Conservation (phyloP, 1,139 yeast species). For the Blastobotrys aristatus region DNA sequence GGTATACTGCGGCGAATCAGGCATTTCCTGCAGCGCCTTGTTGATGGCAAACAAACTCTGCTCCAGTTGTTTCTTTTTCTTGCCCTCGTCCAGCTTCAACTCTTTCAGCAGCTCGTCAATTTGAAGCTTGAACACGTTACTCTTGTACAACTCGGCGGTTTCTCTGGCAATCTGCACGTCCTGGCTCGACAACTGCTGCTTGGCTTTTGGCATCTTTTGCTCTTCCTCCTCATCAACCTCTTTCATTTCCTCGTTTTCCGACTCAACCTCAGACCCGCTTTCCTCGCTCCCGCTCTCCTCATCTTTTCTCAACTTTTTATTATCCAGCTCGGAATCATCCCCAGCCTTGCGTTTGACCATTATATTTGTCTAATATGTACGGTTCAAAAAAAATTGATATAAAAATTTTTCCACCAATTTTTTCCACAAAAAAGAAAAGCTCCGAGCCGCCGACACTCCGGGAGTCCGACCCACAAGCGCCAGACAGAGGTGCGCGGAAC, state of each 20-base stretch:
- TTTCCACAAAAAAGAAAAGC: too few relatives aligned
- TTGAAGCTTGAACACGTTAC: constrained; percentile 89
- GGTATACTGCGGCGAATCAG: constrained; percentile 48
- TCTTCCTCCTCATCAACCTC: constrained; percentile 16
- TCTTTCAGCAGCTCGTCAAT: constrained; percentile 86
- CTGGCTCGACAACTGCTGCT: constrained; percentile 52
- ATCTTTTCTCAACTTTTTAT: constrained; percentile 12
- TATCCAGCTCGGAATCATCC: constrained; percentile 11
- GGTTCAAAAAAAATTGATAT: neutral
- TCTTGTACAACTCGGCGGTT: constrained; percentile 88
- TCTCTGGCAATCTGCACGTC: constrained; percentile 90
- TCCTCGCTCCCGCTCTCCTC: constrained; percentile 10
- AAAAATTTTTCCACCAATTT: neutral
- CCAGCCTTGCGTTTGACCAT: constrained; percentile 18
- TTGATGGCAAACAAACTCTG: constrained; percentile 73
- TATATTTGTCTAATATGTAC: neutral
- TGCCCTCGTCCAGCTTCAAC: constrained; percentile 68
- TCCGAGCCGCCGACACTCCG: too few relatives aligned
- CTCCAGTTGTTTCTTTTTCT: constrained; percentile 62
- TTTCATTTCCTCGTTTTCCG: constrained; percentile 7
- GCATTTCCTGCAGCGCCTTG: constrained; percentile 59
- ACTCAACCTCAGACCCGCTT: constrained; percentile 11
- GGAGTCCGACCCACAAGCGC: too few relatives aligned
- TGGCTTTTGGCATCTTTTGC: constrained; percentile 16
- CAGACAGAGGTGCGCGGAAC: too few relatives aligned